Percentiles rank a stretch among this genome's conserved stretches.
Conservation (phyloP, 371 early-diverging fungal genomes). For the Circinella umbellata region DNA sequence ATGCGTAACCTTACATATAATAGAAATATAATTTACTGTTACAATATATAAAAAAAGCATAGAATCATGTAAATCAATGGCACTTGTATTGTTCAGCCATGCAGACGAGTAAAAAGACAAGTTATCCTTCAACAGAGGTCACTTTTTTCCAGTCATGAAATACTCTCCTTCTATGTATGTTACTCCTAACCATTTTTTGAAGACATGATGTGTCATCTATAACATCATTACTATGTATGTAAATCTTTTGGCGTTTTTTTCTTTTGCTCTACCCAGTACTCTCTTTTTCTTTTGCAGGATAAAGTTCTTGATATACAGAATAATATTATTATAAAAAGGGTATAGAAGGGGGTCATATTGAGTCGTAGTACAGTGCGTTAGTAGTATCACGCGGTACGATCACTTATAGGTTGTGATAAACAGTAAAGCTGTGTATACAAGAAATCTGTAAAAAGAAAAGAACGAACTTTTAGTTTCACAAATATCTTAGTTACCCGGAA, state of each 20-base stretch:
- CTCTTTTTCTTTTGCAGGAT: constrained; percentile 1
- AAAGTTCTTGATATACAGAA: neutral
- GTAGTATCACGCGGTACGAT: constrained; percentile 5
- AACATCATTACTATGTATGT: neutral
- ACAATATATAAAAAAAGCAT: too few relatives aligned
- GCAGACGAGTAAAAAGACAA: neutral
- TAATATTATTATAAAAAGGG: too few relatives aligned
- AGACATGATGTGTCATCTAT: neutral
- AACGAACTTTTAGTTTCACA: neutral
- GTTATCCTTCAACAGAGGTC: too few relatives aligned
- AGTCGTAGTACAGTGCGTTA: neutral
- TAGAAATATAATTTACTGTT: too few relatives aligned
- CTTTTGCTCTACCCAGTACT: neutral
- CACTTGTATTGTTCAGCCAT: neutral
- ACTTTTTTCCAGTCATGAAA: neutral
- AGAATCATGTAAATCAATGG: too few relatives aligned
- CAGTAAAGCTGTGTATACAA: too few relatives aligned
- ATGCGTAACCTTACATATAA: too few relatives aligned
- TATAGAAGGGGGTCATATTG: too few relatives aligned
- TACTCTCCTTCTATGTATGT: neutral
- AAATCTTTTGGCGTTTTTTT: constrained; percentile 4
- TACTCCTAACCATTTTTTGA: neutral
- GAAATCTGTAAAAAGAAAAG: too few relatives aligned
- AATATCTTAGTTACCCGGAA: constrained; percentile 1
- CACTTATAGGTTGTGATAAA: neutral